phyloP scores from a whole-genome alignment of 1,284 basidiomycete genomes.

The Thecaphora thlaspeos region DNA sequence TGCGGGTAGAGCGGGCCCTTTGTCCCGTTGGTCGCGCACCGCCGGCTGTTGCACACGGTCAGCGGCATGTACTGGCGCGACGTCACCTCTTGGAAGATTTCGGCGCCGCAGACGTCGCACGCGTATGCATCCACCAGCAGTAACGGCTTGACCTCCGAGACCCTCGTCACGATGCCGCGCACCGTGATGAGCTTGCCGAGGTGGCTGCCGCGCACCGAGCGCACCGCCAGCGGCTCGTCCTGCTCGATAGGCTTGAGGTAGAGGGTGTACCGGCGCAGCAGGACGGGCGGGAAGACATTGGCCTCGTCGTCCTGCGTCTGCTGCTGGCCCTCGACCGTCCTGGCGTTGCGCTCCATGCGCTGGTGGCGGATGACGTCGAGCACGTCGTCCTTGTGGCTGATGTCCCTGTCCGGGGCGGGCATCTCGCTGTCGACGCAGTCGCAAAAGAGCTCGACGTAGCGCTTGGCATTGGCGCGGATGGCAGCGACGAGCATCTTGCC shows the following conservation, averaged over 20 bases:
- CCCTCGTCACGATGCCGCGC: slow-evolving; percentile 95
- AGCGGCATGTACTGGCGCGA: slow-evolving; percentile 88
- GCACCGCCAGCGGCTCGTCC: slow-evolving; percentile 71
- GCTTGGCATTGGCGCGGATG: slow-evolving; percentile 80
- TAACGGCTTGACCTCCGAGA: slow-evolving; percentile 97
- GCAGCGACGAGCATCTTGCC: slow-evolving; percentile 28
- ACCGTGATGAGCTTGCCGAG: slow-evolving; percentile 91
- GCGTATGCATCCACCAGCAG: slow-evolving; percentile 97
- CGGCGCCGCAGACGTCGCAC: slow-evolving; percentile 95
- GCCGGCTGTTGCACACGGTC: slow-evolving; percentile 67
- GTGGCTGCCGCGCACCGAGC: slow-evolving; percentile 80
- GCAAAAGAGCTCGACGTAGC: slow-evolving; percentile 85
- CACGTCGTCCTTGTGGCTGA: slow-evolving; percentile 65
- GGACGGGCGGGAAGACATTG: slow-evolving; percentile 68
- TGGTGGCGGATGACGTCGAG: slow-evolving; percentile 66
- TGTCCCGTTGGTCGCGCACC: slow-evolving; percentile 84
- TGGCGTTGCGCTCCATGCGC: slow-evolving; percentile 79
- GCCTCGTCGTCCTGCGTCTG: slow-evolving; percentile 26
- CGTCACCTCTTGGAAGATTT: slow-evolving; percentile 98
- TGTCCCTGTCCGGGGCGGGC: slow-evolving; percentile 80
- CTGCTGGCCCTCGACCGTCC: slow-evolving; percentile 63
- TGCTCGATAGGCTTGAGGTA: slow-evolving; percentile 79
- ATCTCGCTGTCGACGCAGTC: slow-evolving; percentile 73
- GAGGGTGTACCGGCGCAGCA: slow-evolving; percentile 90
- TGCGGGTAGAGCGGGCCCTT: slow-evolving; percentile 95